These are phyloP conservation scores for Oenanthe javanica DNA, from an alignment of 140 eudicot species.

Conservation along the genomic window DNA sequence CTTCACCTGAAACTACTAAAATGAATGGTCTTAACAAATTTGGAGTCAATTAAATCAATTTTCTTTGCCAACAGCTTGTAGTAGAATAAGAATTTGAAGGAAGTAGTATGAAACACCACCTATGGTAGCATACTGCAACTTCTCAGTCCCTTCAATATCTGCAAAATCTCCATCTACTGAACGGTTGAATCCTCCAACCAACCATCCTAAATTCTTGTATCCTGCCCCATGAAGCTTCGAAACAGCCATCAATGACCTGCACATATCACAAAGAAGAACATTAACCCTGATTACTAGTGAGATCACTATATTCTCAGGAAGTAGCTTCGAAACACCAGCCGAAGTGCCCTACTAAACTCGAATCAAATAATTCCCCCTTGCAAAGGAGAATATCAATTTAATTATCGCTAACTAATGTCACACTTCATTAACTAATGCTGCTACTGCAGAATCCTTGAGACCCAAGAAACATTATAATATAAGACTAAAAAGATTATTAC, in stretches of 20 bases:
- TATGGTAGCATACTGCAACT: constrained; percentile 87
- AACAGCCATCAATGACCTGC: constrained; percentile 70
- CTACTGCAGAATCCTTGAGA: too few relatives aligned
- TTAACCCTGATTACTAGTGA: neutral
- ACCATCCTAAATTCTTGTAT: constrained; percentile 56
- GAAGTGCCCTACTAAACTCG: too few relatives aligned
- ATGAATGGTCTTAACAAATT: neutral
- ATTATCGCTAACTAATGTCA: too few relatives aligned
- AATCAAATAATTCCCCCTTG: too few relatives aligned
- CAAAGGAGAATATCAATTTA: too few relatives aligned
- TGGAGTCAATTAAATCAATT: constrained; percentile 9
- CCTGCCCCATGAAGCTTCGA: constrained; percentile 63
- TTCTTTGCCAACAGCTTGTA: constrained; percentile 40
- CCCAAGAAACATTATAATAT: too few relatives aligned
- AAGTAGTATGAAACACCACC: constrained; percentile 79
- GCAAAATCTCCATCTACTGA: constrained; percentile 61
- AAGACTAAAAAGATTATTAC: constrained; percentile 18
- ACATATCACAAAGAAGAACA: neutral
- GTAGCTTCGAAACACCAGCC: too few relatives aligned
- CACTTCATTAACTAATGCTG: too few relatives aligned
- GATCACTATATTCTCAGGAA: too few relatives aligned
- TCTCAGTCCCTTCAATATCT: constrained; percentile 71
- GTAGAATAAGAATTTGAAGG: constrained; percentile 50
- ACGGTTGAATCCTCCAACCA: constrained; percentile 53
- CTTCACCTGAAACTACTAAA: too few relatives aligned